Percentiles rank a stretch among this genome's conserved stretches.
phyloP scores from a whole-genome alignment of 2,329 filamentous ascomycete genomes.

The Xylaria sp. region DNA sequence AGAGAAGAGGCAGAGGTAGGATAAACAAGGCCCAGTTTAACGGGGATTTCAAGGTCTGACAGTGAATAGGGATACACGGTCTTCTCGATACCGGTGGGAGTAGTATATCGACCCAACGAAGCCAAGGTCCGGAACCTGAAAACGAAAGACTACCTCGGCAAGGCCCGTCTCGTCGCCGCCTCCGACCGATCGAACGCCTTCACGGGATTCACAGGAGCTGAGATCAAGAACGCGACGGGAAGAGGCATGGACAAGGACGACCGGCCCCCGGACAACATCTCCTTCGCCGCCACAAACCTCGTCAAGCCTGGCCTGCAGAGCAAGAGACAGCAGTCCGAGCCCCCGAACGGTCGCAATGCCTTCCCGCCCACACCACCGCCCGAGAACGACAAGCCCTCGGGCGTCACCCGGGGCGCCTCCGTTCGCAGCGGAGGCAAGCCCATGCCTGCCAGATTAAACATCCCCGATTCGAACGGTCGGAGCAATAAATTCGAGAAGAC shows the following conservation, averaged over 20 bases:
- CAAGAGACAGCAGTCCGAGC: constrained; percentile 79
- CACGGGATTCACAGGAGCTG: constrained; percentile 73
- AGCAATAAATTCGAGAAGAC: constrained; percentile 53
- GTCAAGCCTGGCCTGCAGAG: constrained; percentile 80
- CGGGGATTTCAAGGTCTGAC: constrained; percentile 25
- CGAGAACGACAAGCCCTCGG: constrained; percentile 64
- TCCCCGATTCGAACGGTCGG: constrained; percentile 47
- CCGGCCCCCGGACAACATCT: constrained; percentile 75
- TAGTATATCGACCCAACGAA: constrained; percentile 91
- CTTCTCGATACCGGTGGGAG: constrained; percentile 94
- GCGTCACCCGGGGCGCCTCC: constrained; percentile 52
- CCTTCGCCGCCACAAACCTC: constrained; percentile 86
- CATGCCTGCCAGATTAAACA: constrained; percentile 58
- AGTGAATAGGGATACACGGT: constrained; percentile 82
- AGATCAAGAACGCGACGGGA: constrained; percentile 62
- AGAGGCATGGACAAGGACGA: constrained; percentile 64
- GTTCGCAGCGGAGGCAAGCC: constrained; percentile 58
- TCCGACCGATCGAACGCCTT: constrained; percentile 76
- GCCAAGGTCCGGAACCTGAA: constrained; percentile 98
- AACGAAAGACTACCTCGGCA: constrained; percentile 95
- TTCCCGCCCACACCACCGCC: constrained; percentile 99
- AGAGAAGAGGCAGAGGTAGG: constrained; percentile 82
- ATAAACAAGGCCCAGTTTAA: not conserved
- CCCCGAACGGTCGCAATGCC: constrained; percentile 69
- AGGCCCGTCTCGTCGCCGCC: constrained; percentile 86